Base-by-base conservation (phyloP, 345 rosid species). In the Lepidium africanum region DNA sequence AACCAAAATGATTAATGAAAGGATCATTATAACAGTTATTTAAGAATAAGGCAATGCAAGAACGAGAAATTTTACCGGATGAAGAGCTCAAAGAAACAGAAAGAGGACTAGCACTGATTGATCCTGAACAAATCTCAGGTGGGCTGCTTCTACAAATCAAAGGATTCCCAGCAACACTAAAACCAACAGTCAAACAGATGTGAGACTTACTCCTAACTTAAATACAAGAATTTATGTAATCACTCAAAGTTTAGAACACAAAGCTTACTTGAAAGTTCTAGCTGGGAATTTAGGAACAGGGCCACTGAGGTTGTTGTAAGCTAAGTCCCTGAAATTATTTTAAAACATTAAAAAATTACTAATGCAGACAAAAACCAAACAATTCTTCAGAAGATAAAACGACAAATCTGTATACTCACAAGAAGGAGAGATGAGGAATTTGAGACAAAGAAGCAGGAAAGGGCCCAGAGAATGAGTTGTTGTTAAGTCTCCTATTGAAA, bases 301-400 rank as follows among this genome's bases (percentile, higher is more conserved):
- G 66, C 96, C 96, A 62, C 90, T 93, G 64, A 90, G 92, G 76
- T 93, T 90, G 82, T 93, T 93, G 73, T 79, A 90, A 73, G 97
- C 90, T 82, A 93, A 81, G 82, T 93, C 98, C 81, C 97, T 93
- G 80, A 72, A 73, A 21, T 21, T 21, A 25, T 25, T 62, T 71
- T 55, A 3, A 1, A 59, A 42, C 17, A 45, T 21, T 63, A 55
- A 47, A 42, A 10, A 5, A 5, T 19, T 2, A 35, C 1, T 5
- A 57, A 11, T 56, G 25, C 45, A 62, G 65, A 65, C n/a, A 62
- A 42, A 33, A 14, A 51, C 11, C 25, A 59, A 43, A 48, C 23
- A 52, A 21, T 1, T 0, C 12, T 51, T 65, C 19, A 74, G 0
- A 41, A 72, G 42, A 16, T 15, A 17, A 64, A 78, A 48, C 48